Percentiles rank a stretch among this genome's conserved stretches.
phyloP scores from a whole-genome alignment of 2,329 filamentous ascomycete species.

The Elsinoe necatrix region DNA sequence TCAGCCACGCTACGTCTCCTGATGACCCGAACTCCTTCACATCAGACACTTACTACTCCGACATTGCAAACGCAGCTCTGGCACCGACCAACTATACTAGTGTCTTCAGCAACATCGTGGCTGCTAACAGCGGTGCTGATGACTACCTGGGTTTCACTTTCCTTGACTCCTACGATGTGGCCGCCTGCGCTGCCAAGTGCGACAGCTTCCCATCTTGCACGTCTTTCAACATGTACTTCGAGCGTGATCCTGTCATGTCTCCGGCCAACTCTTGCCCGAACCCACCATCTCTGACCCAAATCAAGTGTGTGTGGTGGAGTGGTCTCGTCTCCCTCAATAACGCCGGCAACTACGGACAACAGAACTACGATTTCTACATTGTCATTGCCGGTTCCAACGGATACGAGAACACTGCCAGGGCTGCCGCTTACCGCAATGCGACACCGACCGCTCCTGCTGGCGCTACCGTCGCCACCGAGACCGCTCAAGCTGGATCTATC shows the following conservation, averaged over 20 bases:
- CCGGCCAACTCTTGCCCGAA: constrained; percentile 19
- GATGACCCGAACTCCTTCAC: constrained; percentile 10
- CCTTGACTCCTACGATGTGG: constrained; percentile 25
- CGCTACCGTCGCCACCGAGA: constrained; percentile 10
- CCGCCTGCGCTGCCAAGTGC: constrained; percentile 24
- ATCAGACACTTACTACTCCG: constrained; percentile 1
- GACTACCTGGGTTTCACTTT: constrained; percentile 23
- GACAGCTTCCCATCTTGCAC: constrained; percentile 19
- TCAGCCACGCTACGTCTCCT: background rate
- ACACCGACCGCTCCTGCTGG: constrained; percentile 4
- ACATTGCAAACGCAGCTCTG: background rate
- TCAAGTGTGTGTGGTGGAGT: constrained; percentile 21
- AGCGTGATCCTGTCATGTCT: constrained; percentile 17
- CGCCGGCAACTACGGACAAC: constrained; percentile 19
- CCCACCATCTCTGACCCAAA: constrained; percentile 18
- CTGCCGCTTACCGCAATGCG: background rate
- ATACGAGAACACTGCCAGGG: constrained; percentile 24
- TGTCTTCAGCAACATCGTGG: constrained; percentile 2
- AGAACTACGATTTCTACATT: constrained; percentile 25
- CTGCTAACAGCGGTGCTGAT: constrained; percentile 6
- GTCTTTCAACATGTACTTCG: constrained; percentile 23
- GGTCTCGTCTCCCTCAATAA: constrained; percentile 17
- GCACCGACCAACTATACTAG: constrained; percentile 3
- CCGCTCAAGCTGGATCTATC: background rate
- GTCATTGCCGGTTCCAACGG: constrained; percentile 29